Evolutionary conservation across 2,329 filamentous ascomycete species (phyloP).

Genomic region (Diplodia seriata): DNA sequence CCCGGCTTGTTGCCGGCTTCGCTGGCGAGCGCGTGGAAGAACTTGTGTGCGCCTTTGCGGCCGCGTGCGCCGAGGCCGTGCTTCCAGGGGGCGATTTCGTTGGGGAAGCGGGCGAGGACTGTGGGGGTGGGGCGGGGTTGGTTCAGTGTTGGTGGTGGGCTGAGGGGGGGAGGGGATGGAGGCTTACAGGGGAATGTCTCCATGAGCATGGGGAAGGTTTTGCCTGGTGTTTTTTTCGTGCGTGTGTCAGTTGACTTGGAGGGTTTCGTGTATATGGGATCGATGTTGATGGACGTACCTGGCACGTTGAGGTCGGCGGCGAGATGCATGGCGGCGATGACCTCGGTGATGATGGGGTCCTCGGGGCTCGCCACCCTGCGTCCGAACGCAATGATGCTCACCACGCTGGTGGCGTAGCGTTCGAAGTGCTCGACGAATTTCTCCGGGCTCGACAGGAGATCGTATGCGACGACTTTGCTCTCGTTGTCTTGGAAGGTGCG

Average conservation of each 20-base stretch:
- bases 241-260: slow-evolving; percentile 58
- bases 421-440: slow-evolving; percentile 63
- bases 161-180: slow-evolving; percentile 31
- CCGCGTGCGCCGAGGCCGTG: slow-evolving; percentile 42
- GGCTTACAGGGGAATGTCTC: slow-evolving; percentile 58
- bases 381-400: slow-evolving; percentile 65
- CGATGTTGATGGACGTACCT: slow-evolving; percentile 21
- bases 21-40: slow-evolving; percentile 45
- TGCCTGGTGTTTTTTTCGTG: slow-evolving; percentile 45
- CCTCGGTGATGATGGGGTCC: slow-evolving; percentile 66
- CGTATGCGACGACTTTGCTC: slow-evolving; percentile 62
- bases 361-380: slow-evolving; percentile 58
- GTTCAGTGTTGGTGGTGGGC: not conserved
- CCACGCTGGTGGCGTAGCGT: slow-evolving; percentile 61
- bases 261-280: no score
- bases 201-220: slow-evolving; percentile 63
- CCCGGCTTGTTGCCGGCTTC: slow-evolving; percentile 41
- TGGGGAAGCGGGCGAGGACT: slow-evolving; percentile 42
- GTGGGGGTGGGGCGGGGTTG: not conserved
- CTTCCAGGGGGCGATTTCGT: slow-evolving; percentile 45
- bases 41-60: slow-evolving; percentile 43
- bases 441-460: slow-evolving; percentile 54
- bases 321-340: slow-evolving; percentile 64
- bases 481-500: slow-evolving; percentile 66
- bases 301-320: slow-evolving; percentile 60